phyloP scores from a whole-genome alignment of 441 rosid species.

The Populus trichocarpa region DNA sequence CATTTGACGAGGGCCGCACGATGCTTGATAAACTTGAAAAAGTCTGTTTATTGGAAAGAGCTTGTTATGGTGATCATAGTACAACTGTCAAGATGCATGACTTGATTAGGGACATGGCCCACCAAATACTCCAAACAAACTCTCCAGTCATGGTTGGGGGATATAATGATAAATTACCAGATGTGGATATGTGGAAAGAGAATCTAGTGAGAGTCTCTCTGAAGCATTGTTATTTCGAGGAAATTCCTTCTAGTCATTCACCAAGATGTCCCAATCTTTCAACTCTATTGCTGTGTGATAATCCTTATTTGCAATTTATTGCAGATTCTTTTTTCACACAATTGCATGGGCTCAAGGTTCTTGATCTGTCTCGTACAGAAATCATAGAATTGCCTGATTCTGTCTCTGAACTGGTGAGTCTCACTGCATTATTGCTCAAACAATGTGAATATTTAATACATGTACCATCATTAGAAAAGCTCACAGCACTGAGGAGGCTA shows the following conservation, averaged over 20 bases:
- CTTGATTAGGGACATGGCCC: background rate
- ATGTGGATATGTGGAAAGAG: slow-evolving; percentile 12
- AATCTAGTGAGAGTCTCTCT: slow-evolving; percentile 8
- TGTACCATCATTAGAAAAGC: slow-evolving; percentile 21
- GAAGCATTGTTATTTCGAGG: background rate
- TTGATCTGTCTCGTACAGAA: background rate
- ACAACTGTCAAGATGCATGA: no score
- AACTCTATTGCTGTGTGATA: slow-evolving; percentile 18
- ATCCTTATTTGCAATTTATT: background rate
- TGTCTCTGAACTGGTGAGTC: slow-evolving; percentile 16
- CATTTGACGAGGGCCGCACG: no score
- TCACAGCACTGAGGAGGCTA: background rate
- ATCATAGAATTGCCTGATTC: slow-evolving; percentile 9
- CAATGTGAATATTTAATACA: accelerated
- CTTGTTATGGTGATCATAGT: accelerated
- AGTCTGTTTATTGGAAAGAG: no score
- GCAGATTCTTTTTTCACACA: slow-evolving; percentile 5
- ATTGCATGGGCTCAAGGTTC: slow-evolving; percentile 8
- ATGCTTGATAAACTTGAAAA: no score
- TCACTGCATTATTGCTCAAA: slow-evolving; percentile 15
- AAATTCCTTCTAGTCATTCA: slow-evolving; percentile 14
- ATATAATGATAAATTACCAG: background rate
- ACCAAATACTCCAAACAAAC: background rate
- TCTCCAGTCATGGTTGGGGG: background rate
- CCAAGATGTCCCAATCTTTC: slow-evolving; percentile 21